Evolutionary conservation across 768 basidiomycete genomes (phyloP), one percentile per base, ranked within the genome.

Genomic region (Hydnomerulius pinastri): DNA sequence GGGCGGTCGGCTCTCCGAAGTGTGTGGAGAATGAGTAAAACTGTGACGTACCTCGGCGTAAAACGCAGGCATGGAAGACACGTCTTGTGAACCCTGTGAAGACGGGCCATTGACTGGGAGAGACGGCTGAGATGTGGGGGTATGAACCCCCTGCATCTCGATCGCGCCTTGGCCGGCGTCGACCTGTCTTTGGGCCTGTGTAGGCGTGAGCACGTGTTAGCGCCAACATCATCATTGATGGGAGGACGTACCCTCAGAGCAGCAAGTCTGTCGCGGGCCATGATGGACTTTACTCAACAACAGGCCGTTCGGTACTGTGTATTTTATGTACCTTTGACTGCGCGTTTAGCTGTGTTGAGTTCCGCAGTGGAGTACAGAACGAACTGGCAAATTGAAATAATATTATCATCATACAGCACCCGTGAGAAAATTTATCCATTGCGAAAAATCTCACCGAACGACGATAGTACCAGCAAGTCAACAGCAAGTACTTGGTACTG

Each of bases 191-290:
- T 80, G 79, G 35, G 84, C 84, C 57, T 82, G 79, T 13, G 78
- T 65, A 20, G 36, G 9, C n/a, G 48, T 60, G 29, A 48, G 29
- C 3, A 37, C 78, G 85, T 82, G 64, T 85, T 81, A 59, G 85
- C 82, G 42, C 73, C 57, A 47, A 54, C 33, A 43, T 38, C 78
- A 56, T 81, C 81, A 59, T 83, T 77, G 58, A 79, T 77, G 30
- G 77, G 79, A 60, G 63, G 82, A 60, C 80, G 40, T 54, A 88
- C 89, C 73, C 89, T 81, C 78, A 87, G 82, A 51, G 87, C 89
- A 61, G 89, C 91, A 56, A 95, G 83, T 79, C 92, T 81, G 80
- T 95, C 66, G 10, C 55, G 58, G 21, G 59, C 90, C 81, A 92
- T 84, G 59, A 24, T 40, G n/a, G 40, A 18, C 23, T 17, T 13